Evolutionary conservation across 2,329 filamentous ascomycete genomes (phyloP).

Genomic region (Hymenoscyphus salicellus): DNA sequence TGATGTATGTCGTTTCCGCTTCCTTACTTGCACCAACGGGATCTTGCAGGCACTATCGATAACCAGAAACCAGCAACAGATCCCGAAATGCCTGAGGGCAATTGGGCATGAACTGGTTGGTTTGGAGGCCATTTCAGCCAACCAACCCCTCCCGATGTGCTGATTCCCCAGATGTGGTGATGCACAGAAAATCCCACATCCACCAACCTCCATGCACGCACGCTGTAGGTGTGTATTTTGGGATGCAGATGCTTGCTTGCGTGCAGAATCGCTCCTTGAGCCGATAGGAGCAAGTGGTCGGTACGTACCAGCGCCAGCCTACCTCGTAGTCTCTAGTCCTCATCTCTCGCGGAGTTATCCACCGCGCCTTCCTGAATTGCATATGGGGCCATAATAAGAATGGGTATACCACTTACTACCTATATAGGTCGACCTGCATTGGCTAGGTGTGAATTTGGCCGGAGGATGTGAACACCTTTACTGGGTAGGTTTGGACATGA

Average conservation of each 20-base stretch:
- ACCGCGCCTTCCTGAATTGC: not conserved
- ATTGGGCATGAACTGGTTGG: not conserved
- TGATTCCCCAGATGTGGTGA: not conserved
- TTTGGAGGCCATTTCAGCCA: not conserved
- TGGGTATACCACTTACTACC: not conserved
- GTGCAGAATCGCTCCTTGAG: not conserved
- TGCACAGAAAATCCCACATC: not conserved
- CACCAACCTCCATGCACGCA: not conserved
- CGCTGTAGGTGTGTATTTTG: not conserved
- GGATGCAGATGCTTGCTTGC: not conserved
- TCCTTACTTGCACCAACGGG: not conserved
- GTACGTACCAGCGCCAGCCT: not conserved
- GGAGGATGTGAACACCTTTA: not conserved
- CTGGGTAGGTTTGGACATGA: not conserved
- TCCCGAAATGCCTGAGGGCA: not conserved
- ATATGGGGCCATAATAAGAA: not conserved
- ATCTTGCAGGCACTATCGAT: conserved; percentile 1
- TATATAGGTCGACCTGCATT: too few species aligned
- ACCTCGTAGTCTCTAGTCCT: too few species aligned
- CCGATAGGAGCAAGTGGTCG: not conserved
- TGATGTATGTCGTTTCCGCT: not conserved
- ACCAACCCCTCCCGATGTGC: not conserved
- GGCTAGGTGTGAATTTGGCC: too few species aligned
- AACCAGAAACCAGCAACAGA: not conserved
- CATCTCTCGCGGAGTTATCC: not conserved